Evolutionary conservation across 768 basidiomycete genomes (phyloP).

Genomic region (Suillus variegatus): DNA sequence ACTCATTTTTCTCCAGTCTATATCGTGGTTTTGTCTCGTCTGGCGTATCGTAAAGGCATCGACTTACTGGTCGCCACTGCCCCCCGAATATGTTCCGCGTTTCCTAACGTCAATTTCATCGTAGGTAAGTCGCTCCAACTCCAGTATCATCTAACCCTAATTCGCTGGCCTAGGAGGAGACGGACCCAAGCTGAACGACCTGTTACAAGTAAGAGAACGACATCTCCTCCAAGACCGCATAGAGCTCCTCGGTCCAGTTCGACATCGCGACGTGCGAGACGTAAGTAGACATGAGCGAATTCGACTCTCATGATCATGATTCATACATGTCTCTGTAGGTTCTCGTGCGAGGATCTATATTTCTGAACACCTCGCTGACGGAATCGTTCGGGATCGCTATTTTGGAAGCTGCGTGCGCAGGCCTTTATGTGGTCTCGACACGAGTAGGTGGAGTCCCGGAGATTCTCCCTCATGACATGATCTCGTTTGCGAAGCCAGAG

Average conservation of each 20-base stretch:
- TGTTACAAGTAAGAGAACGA: conserved; percentile 95
- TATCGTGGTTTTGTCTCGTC: conserved; percentile 85
- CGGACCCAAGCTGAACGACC: conserved; percentile 92
- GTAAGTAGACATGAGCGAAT: conserved; percentile 42
- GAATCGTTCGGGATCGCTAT: conserved; percentile 98
- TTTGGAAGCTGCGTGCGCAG: conserved; percentile 93
- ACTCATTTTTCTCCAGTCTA: conserved; percentile 57
- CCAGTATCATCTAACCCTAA: conserved; percentile 1
- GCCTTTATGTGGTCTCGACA: conserved; percentile 92
- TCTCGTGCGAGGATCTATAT: conserved; percentile 85
- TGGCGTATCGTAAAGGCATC: conserved; percentile 95
- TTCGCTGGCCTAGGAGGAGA: conserved; percentile 70
- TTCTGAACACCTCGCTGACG: conserved; percentile 92
- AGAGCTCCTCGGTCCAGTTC: conserved; percentile 81
- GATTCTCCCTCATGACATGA: conserved; percentile 91
- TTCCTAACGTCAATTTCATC: conserved; percentile 86
- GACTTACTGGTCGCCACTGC: conserved; percentile 93
- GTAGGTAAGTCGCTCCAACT: conserved; percentile 54
- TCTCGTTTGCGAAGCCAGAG: conserved; percentile 91
- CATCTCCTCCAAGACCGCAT: conserved; percentile 88
- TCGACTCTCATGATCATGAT: conserved; percentile 1
- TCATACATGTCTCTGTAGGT: conserved; percentile 48
- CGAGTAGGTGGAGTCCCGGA: conserved; percentile 96
- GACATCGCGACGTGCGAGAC: conserved; percentile 78
- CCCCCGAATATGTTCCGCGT: conserved; percentile 82